Evolutionary conservation across 1,284 basidiomycete species (phyloP).

Genomic region (Rhodotorula mucilaginosa): DNA sequence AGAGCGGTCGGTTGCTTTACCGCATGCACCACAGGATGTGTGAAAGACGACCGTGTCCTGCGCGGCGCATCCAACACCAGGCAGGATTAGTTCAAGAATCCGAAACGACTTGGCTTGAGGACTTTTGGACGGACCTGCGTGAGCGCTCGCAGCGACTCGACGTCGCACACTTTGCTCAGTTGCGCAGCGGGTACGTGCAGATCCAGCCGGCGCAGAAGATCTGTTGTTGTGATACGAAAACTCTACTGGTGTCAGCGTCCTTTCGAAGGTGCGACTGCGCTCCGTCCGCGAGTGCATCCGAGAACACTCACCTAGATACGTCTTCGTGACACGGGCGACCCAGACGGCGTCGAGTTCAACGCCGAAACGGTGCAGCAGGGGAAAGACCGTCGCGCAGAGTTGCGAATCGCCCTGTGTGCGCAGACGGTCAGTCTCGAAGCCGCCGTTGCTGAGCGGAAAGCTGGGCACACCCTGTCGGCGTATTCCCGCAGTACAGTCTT

Average conservation of each 20-base stretch:
- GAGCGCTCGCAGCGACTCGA: constrained; percentile 8
- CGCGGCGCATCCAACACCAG: neutral
- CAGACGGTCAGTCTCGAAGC: neutral
- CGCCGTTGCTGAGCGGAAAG: neutral
- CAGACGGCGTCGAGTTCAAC: constrained; percentile 23
- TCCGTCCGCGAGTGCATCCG: no score
- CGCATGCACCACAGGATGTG: constrained; percentile 36
- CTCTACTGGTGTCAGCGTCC: no score
- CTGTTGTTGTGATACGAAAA: neutral
- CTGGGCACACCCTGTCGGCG: constrained; percentile 27
- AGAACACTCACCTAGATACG: constrained; percentile 31
- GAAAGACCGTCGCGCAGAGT: constrained; percentile 31
- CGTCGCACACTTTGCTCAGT: constrained; percentile 33
- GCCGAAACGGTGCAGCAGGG: constrained; percentile 15
- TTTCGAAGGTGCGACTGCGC: no score
- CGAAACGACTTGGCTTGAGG: no score
- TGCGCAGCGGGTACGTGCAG: constrained; percentile 33
- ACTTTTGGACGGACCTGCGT: constrained; percentile 25
- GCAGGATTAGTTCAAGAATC: no score
- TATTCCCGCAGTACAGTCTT: constrained; percentile 23
- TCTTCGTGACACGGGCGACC: constrained; percentile 30
- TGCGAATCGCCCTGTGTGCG: constrained; percentile 34
- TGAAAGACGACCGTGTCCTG: constrained; percentile 39
- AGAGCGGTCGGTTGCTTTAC: constrained; percentile 30
- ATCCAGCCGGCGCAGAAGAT: constrained; percentile 23